Base-by-base conservation (phyloP, 2,329 filamentous ascomycete genomes). In the Diaporthe sp. region DNA sequence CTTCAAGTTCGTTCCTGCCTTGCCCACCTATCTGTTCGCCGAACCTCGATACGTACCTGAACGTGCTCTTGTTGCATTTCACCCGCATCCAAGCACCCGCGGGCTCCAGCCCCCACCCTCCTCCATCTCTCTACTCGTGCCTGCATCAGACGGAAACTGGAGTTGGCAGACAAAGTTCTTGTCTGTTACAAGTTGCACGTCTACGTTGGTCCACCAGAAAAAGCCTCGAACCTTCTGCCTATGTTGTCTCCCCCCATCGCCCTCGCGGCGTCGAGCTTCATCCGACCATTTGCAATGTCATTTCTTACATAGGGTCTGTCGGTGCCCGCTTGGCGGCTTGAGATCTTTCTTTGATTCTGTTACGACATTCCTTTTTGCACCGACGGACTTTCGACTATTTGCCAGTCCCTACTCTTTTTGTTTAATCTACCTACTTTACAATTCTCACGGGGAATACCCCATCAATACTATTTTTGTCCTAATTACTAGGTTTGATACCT, bases 71-170 rank as follows among this genome's bases (percentile, higher is more conserved):
- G 34, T 55, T 5, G 65, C 55, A 70, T 70, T 39, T 39, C 57
- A n/a, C 28, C 44, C 44, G 71, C 71, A 20, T 39, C 31, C 60
- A 63, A 63, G 57, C 15, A n/a, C 44, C 57, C 44, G 49, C 44
- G 53, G 53, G 53, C 17, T 34, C 39, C 2, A 4, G 57, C 57
- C 22, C 34, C 28, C 13, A 7, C 10, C 44, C 31, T 7, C 28
- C 42, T 63, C 42, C 42, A 28, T 34, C 20, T 28, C 31, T 51
- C 49, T 28, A 31, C 47, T 39, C 44, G 57, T 42, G 13, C 68
- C 12, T 73, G 61, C n/a, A 73, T 73, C 71, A 34, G 71, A 73
- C 60, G 71, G 57, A 70, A 70, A 61, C 57, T 73, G 44, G 55
- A 61, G 57, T 73, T 20, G 34, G 57, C 22, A 42, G 58, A 73